A percentile compares a stretch with the other conserved stretches of the same genome.
phyloP scores from a whole-genome alignment of 352 stramenopile genomes.

The Pythium guiyangense region DNA sequence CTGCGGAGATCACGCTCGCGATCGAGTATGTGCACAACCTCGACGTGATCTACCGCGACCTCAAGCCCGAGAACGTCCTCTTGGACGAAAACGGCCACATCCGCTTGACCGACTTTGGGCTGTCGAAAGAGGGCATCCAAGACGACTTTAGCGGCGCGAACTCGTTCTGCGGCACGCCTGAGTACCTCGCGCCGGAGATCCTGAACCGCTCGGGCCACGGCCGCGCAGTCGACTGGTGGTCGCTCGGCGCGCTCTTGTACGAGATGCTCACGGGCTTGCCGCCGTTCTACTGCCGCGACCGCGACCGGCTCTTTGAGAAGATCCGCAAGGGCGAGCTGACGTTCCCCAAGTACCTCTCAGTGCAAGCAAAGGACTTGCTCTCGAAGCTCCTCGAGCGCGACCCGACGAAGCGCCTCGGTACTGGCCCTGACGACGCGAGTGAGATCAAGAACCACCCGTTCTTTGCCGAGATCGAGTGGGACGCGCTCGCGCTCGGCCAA shows the following conservation, averaged over 20 bases:
- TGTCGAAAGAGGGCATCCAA: constrained; percentile 86
- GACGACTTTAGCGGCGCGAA: constrained; percentile 94
- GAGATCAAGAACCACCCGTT: constrained; percentile 86
- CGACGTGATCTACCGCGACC: constrained; percentile 95
- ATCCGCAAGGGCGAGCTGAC: constrained; percentile 93
- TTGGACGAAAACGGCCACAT: constrained; percentile 96
- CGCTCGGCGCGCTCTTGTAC: constrained; percentile 86
- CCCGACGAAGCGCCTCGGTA: constrained; percentile 91
- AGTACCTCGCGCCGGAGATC: constrained; percentile 99
- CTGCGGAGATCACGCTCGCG: constrained; percentile 95
- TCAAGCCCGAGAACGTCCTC: constrained; percentile 98
- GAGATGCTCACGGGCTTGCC: constrained; percentile 78
- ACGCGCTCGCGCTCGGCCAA: constrained; percentile 44
- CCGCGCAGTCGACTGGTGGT: constrained; percentile 98
- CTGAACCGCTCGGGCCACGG: constrained; percentile 95
- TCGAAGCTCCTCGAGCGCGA: constrained; percentile 93
- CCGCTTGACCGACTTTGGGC: constrained; percentile 97
- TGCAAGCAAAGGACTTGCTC: constrained; percentile 83
- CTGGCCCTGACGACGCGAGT: constrained; percentile 66
- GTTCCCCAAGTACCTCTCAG: constrained; percentile 94
- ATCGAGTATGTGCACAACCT: constrained; percentile 94
- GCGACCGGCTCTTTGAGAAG: constrained; percentile 97
- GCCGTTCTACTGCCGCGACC: constrained; percentile 94
- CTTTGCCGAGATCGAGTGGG: constrained; percentile 80
- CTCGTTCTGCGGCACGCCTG: constrained; percentile 96